Conservation (phyloP, 306 rosid genomes). For the Prosopis cineraria region DNA sequence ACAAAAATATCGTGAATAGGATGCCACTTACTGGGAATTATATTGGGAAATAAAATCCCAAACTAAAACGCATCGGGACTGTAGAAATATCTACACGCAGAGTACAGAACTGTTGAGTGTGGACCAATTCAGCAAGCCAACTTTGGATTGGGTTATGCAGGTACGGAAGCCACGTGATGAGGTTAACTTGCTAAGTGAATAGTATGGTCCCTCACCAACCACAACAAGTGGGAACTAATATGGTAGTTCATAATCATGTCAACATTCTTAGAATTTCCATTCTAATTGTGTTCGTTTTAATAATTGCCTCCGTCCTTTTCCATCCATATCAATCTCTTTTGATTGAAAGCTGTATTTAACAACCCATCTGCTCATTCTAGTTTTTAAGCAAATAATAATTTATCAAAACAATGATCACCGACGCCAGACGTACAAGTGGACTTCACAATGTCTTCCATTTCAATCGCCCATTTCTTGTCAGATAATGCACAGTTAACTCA, state of each 20-base stretch:
- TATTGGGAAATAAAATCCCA: background rate
- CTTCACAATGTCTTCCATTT: background rate
- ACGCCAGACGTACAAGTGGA: too few species aligned
- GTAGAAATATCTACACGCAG: background rate
- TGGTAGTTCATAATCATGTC: background rate
- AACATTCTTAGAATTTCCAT: background rate
- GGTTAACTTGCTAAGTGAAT: background rate
- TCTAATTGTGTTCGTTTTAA: background rate
- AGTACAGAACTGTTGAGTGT: background rate
- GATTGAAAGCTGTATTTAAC: slow-evolving; percentile 44
- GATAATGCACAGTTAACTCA: slow-evolving; percentile 25
- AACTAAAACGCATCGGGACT: background rate
- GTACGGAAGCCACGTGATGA: background rate
- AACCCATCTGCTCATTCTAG: slow-evolving; percentile 37
- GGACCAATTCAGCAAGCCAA: background rate
- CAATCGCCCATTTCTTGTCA: slow-evolving; percentile 28
- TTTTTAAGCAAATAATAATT: background rate
- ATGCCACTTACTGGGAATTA: background rate
- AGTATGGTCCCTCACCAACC: slow-evolving; percentile 1
- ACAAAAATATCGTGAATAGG: background rate
- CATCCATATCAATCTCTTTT: slow-evolving; percentile 29
- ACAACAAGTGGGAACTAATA: background rate
- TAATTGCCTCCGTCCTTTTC: background rate
- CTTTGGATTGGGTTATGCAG: background rate
- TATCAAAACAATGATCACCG: slow-evolving; percentile 33